These are phyloP conservation scores for Phytopythium ostracodes DNA, from an alignment of 352 stramenopile species.

Conservation along the genomic window DNA sequence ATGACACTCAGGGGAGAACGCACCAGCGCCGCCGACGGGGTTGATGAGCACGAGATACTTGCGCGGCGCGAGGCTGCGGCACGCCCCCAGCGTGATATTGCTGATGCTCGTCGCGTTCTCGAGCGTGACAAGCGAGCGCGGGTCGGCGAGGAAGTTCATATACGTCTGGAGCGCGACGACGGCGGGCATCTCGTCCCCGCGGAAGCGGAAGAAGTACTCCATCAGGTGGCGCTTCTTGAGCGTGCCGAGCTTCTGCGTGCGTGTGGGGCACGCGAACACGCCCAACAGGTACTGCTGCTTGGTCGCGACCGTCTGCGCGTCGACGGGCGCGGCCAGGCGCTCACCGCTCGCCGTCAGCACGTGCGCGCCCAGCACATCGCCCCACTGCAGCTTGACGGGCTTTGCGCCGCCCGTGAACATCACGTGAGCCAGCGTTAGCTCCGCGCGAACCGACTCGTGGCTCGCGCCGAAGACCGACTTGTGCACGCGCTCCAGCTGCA, in stretches of 20 bases:
- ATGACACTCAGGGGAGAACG: background rate
- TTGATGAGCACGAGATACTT: constrained; percentile 75
- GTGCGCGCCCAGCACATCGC: constrained; percentile 51
- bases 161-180: constrained; percentile 27
- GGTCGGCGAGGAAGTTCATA: constrained; percentile 53
- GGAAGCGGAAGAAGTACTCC: constrained; percentile 51
- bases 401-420: constrained; percentile 12
- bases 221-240: constrained; percentile 36
- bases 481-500: constrained; percentile 28
- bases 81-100: constrained; percentile 19
- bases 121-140: constrained; percentile 25
- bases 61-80: constrained; percentile 8
- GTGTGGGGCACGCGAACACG: constrained; percentile 40
- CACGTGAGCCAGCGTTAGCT: constrained; percentile 20
- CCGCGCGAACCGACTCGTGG: constrained; percentile 19
- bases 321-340: constrained; percentile 21
- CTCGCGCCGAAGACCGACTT: constrained; percentile 21
- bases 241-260: constrained; percentile 16
- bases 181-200: constrained; percentile 27
- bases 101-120: constrained; percentile 22
- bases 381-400: constrained; percentile 31
- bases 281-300: constrained; percentile 33
- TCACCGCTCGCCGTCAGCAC: constrained; percentile 40
- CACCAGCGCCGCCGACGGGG: constrained; percentile 50
- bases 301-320: constrained; percentile 6